phyloP scores from a whole-genome alignment of 805 yeast genomes.

The Hanseniaspora clermontiae region DNA sequence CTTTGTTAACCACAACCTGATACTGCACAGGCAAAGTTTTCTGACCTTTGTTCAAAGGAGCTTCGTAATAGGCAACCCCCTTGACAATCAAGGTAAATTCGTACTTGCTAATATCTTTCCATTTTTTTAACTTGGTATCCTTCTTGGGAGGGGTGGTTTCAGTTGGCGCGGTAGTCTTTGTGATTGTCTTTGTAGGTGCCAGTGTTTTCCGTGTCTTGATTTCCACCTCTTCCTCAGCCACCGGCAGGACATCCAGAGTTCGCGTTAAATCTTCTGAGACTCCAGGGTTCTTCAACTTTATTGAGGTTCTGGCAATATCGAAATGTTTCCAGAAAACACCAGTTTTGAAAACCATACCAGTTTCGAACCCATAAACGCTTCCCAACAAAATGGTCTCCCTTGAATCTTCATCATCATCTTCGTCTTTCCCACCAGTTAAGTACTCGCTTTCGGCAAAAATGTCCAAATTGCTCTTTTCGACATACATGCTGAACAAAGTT shows the following conservation, averaged over 20 bases:
- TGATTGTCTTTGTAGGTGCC: not conserved
- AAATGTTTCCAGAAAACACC: constrained; percentile 56
- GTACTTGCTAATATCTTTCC: constrained; percentile 61
- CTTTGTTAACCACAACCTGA: constrained; percentile 45
- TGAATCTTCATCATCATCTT: constrained; percentile 18
- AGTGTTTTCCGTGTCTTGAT: not conserved
- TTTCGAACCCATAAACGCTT: constrained; percentile 48
- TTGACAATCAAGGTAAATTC: constrained; percentile 79
- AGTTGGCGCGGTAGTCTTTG: not conserved
- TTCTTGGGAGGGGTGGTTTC: constrained; percentile 10
- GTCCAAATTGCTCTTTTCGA: constrained; percentile 62
- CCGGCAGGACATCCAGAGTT: not conserved
- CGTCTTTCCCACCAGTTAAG: constrained; percentile 14
- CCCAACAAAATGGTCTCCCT: constrained; percentile 69
- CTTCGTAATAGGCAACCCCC: constrained; percentile 65
- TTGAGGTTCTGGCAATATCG: constrained; percentile 50
- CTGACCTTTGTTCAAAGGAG: constrained; percentile 47
- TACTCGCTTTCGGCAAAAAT: constrained; percentile 51
- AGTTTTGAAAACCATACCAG: constrained; percentile 64
- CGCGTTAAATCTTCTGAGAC: constrained; percentile 18
- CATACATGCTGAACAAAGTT: constrained; percentile 57
- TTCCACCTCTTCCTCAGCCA: not conserved
- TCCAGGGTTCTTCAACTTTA: constrained; percentile 55
- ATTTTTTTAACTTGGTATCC: constrained; percentile 33
- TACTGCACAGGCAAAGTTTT: constrained; percentile 53